Base-by-base conservation (phyloP, 495 filamentous ascomycete genomes). In the Tuber magnatum region DNA sequence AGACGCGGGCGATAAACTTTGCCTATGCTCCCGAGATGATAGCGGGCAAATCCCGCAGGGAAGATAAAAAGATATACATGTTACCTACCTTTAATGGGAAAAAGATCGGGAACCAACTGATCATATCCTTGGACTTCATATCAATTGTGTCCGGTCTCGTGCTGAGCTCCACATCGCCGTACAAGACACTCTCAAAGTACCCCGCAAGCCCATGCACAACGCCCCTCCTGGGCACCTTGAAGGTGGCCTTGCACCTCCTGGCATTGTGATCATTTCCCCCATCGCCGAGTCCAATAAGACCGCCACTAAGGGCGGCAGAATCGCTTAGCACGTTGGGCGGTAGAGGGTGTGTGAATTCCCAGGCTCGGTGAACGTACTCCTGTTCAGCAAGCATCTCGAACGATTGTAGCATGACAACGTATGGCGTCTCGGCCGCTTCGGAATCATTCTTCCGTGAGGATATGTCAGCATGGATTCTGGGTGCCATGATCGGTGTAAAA, bases 31-130 rank as follows among this genome's bases (percentile, higher is more conserved):
- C 71, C 43, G 24, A 75, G 5, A 41, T 40, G 44, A 51, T 39
- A 28, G 38, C 38, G 40, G 72, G 46, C 28, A 35, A 28, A 39
- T 40, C 42, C 75, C 28, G 44, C 40, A 61, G 38, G 73, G 41
- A 42, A 51, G 77, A 70, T 61, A 46, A 69, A 43, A 18, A 24
- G n/a, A n/a, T n/a, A n/a, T 32, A 35, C 16, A 42, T 76, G 70
- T 68, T 73, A 83, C 85, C 76, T 87, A 96, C 94, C 90, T 97
- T 97, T 16, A 99, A 83, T 10, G 95, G 95, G 80, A 99, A 99
- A 85, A 92, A 97, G 20, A 98, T 97, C 14, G 95, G 95, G 84
- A 99, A 99, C 95, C 95, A 99, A 80, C 92, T 94, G 74, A 97
- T 95, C 95, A 98, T 98, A 78, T 93, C 92, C 79, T 91, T 90